Conservation (phyloP, 1,284 basidiomycete species). For the Volvariella volvacea region DNA sequence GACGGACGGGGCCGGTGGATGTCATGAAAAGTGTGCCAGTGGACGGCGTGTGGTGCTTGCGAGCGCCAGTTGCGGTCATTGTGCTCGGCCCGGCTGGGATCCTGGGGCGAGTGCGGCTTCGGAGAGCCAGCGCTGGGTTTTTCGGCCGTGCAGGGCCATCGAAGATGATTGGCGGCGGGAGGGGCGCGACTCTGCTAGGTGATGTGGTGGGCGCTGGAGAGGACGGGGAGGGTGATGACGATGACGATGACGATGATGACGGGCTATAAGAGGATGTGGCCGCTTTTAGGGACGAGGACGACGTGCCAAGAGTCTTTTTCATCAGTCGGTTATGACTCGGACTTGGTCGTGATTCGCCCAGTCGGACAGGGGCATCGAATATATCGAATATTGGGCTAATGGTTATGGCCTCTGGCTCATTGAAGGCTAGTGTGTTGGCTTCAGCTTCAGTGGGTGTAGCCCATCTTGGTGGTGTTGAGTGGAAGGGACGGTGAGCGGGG, state of each 20-base stretch:
- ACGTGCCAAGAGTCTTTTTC: slow-evolving; percentile 7
- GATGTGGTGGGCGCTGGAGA: slow-evolving; percentile 14
- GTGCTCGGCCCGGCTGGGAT: slow-evolving; percentile 12
- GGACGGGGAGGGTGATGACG: slow-evolving; percentile 7
- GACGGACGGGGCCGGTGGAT: no score
- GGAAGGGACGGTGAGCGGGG: no score
- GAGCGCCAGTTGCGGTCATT: slow-evolving; percentile 8
- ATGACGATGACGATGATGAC: slow-evolving; percentile 2
- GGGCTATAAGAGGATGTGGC: no score
- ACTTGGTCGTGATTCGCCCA: slow-evolving; percentile 19
- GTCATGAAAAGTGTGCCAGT: slow-evolving; percentile 14
- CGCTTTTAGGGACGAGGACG: slow-evolving; percentile 2
- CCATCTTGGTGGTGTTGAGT: no score
- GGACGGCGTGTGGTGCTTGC: slow-evolving; percentile 11
- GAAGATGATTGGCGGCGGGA: slow-evolving; percentile 36
- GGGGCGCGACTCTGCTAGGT: slow-evolving; percentile 11
- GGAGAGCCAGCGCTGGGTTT: slow-evolving; percentile 19
- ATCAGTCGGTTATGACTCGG: not conserved
- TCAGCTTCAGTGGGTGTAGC: no score
- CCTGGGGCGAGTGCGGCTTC: slow-evolving; percentile 8
- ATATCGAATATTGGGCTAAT: slow-evolving; percentile 30
- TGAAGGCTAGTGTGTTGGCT: not conserved
- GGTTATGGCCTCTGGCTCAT: slow-evolving; percentile 15
- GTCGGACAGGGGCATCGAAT: slow-evolving; percentile 32
- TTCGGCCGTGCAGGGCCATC: slow-evolving; percentile 37